Evolutionary conservation across 129 eudicot genomes (phyloP), one percentile per base, ranked within the genome.

Genomic region (Lonicera japonica): DNA sequence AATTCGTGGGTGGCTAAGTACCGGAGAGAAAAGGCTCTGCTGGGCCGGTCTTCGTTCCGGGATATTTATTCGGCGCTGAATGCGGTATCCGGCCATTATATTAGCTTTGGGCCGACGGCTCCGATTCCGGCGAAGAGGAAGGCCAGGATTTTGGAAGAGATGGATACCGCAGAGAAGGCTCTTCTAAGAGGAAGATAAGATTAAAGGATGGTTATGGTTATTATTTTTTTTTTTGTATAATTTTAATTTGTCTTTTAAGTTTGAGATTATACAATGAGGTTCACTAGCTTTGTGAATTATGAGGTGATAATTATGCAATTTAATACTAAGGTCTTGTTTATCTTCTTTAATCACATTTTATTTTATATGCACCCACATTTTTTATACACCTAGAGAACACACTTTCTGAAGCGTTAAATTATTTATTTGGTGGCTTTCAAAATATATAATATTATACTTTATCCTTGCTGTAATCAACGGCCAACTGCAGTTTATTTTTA

Each of bases 31-130:
- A 92, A 92, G 29, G 73, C 85, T 0, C 77, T 92, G n/a, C 70
- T 92, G 11, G 99, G 96, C 17, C 62, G 91, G 73, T 34, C 84
- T 16, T 92, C 99, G 18, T 92, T 92, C 47, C 67, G 99, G 51
- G 99, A 92, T 59, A 92, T 92, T 55, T 92, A 92, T 71, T 88
- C 99, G 9, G 96, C 99, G 46, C 80, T 92, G 0, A 92, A 92
- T 57, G 99, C 99, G 6, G 96, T 92, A 22, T 87, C 96, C 40
- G 96, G 99, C 58, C 99, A 92, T 73, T 92, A 92, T 63, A 74
- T 92, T 60, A 92, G 89, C 63, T 92, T 92, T 52, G 99, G 99
- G 18, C 99, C 99, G n/a, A 92, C 99, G 0, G 86, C 96, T 2
- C 99, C 99, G 46, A 88, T 92, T 59, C 99, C 99, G 43, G 83